Evolutionary conservation across 495 filamentous ascomycete genomes (phyloP), one percentile per base, ranked within the genome.

Genomic region (Trichocladium antarcticum): DNA sequence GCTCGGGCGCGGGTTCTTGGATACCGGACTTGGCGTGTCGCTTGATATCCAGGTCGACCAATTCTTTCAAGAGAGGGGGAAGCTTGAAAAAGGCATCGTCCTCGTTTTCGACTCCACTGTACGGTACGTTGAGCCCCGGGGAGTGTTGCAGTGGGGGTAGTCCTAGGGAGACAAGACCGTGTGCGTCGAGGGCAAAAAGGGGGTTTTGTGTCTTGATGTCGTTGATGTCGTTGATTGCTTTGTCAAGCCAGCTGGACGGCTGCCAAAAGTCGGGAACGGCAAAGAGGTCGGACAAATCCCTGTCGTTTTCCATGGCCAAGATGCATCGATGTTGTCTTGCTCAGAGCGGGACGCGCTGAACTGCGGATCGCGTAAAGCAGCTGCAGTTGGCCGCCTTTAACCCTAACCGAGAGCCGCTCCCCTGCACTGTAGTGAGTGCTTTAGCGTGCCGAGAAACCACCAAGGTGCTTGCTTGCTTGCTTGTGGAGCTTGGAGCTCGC

Each of bases 211-310:
- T 20, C 27, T 49, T 48, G 39, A 42, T 37, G 6, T 52, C 44
- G 29, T 34, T n/a, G 39, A 42, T 37, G 6, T 52, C 44, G 29
- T 34, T n/a, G 28, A 50, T 22, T 6, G 41, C 1, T 38, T 47
- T 36, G 19, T 63, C 59, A n/a, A 70, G 57, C 60, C 62, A 58
- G 24, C 56, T 57, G n/a, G 68, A 66, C 16, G 64, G 60, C 39
- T 66, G 69, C 74, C 76, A 83, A 35, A 87, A 74, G 54, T 82
- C 77, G 19, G 82, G 82, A 45, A 87, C 80, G 11, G 77, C 77
- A 59, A 92, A 92, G 1, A 85, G 77, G 56, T 84, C 68, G 11
- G 73, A 71, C 22, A 55, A 51, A 39, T 79, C 70, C 28, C 71
- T 64, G 28, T 68, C 61, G 42, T 63, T 58, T 24, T 74, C 69